phyloP scores from a whole-genome alignment of 2,329 filamentous ascomycete genomes.

The Fusarium newnesense region DNA sequence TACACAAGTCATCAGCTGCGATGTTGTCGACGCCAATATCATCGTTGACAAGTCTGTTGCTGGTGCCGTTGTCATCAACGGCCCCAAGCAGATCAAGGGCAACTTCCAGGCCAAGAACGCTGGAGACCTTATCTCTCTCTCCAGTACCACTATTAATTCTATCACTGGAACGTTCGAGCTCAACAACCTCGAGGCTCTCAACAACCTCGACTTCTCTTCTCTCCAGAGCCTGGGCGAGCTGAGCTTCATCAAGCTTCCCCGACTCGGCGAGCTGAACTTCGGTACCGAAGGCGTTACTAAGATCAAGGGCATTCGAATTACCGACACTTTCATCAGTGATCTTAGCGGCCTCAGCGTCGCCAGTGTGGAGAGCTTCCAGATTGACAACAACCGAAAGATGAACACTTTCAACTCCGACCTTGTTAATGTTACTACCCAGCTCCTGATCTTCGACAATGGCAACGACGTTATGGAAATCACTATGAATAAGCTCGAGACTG shows the following conservation, averaged over 20 bases:
- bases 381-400: conserved; percentile 91
- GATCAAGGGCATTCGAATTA: conserved; percentile 76
- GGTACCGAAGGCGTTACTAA: conserved; percentile 68
- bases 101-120: conserved; percentile 71
- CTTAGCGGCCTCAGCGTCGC: conserved; percentile 85
- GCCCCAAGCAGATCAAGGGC: conserved; percentile 66
- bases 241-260: conserved; percentile 76
- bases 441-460: conserved; percentile 86
- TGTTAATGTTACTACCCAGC: conserved; percentile 74
- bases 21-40: conserved; percentile 75
- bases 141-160: conserved; percentile 67
- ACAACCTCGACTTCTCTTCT: conserved; percentile 71
- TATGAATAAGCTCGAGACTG: conserved; percentile 80
- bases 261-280: conserved; percentile 61
- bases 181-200: conserved; percentile 74
- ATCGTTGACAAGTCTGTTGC: conserved; percentile 67
- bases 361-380: conserved; percentile 76
- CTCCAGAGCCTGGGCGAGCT: conserved; percentile 75
- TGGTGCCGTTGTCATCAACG: conserved; percentile 70
- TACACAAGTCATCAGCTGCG: conserved; percentile 71
- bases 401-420: conserved; percentile 80
- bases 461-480: conserved; percentile 70
- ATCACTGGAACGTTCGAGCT: conserved; percentile 80
- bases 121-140: conserved; percentile 67
- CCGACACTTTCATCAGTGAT: conserved; percentile 84